phyloP scores from a whole-genome alignment of 2,329 filamentous ascomycete species.

The Lasiodiplodia theobromae region DNA sequence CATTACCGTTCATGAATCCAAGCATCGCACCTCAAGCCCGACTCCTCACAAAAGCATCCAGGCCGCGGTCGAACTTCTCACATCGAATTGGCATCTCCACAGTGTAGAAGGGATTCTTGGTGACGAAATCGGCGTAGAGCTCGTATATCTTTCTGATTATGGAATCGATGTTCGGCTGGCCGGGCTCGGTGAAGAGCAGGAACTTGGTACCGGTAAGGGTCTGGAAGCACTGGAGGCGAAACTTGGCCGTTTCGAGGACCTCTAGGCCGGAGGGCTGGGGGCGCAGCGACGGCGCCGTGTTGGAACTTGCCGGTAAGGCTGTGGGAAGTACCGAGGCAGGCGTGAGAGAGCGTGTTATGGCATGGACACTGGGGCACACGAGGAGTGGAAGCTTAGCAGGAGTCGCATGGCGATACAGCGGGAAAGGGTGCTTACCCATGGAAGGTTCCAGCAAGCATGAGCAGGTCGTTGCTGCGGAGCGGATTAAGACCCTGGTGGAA shows the following conservation, averaged over 20 bases:
- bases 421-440: constrained; percentile 72
- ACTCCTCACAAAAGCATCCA: constrained; percentile 77
- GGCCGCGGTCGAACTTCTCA: constrained; percentile 90
- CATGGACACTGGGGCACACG: constrained; percentile 61
- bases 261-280: constrained; percentile 76
- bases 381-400: constrained; percentile 22
- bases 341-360: constrained; percentile 65
- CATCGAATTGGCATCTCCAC: constrained; percentile 97
- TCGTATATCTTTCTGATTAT: constrained; percentile 90
- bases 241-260: constrained; percentile 91
- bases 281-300: constrained; percentile 46
- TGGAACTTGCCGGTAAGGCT: constrained; percentile 38
- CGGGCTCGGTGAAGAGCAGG: constrained; percentile 88
- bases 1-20: not conserved
- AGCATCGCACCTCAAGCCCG: constrained; percentile 10
- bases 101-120: constrained; percentile 99
- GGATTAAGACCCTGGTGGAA: constrained; percentile 88
- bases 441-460: constrained; percentile 96
- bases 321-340: constrained; percentile 40
- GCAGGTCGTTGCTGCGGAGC: constrained; percentile 93
- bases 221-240: constrained; percentile 94
- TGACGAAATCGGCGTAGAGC: constrained; percentile 94
- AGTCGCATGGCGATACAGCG: not conserved
- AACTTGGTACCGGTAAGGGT: constrained; percentile 96
- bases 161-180: constrained; percentile 85